A percentile compares a stretch with the other conserved stretches of the same genome.
These are phyloP conservation scores for Nemania sp. DNA, from an alignment of 2,329 filamentous ascomycete genomes.

Conservation along the genomic window DNA sequence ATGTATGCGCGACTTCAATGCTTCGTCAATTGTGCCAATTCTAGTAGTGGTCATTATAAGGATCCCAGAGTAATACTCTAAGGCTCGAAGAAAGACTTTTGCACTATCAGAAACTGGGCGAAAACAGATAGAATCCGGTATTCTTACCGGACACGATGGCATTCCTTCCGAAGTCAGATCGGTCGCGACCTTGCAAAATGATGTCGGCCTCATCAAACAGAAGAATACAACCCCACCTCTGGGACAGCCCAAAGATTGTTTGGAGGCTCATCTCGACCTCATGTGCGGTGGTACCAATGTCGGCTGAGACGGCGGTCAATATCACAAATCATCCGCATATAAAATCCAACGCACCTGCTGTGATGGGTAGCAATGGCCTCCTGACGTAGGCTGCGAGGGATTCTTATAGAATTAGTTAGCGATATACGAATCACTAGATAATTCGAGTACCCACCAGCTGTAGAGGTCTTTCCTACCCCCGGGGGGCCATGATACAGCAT, in stretches of 20 bases:
- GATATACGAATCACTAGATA: neutral
- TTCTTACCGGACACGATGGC: slow-evolving; percentile 10
- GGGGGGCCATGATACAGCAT: slow-evolving; percentile 16
- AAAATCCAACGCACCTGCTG: neutral
- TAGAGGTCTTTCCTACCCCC: slow-evolving; percentile 18
- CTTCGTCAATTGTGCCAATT: slow-evolving; percentile 11
- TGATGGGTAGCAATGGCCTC: neutral
- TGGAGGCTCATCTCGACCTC: slow-evolving; percentile 12
- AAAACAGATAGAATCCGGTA: neutral
- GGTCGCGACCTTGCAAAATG: neutral
- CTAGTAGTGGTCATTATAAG: slow-evolving; percentile 15
- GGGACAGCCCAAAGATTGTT: slow-evolving; percentile 4
- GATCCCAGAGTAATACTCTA: slow-evolving; percentile 18
- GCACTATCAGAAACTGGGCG: neutral
- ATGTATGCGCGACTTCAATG: slow-evolving; percentile 11
- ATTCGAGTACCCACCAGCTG: slow-evolving; percentile 10
- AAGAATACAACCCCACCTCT: slow-evolving; percentile 19
- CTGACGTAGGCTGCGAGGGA: neutral
- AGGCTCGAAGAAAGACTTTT: slow-evolving; percentile 5
- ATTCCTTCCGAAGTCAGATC: slow-evolving; percentile 3
- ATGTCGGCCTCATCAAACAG: slow-evolving; percentile 16
- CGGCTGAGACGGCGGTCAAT: neutral
- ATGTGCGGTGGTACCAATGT: neutral
- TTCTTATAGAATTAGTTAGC: neutral
- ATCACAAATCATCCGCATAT: neutral